These are phyloP conservation scores for Extremus antarcticus DNA, from an alignment of 495 filamentous ascomycete species.

Conservation along the genomic window DNA sequence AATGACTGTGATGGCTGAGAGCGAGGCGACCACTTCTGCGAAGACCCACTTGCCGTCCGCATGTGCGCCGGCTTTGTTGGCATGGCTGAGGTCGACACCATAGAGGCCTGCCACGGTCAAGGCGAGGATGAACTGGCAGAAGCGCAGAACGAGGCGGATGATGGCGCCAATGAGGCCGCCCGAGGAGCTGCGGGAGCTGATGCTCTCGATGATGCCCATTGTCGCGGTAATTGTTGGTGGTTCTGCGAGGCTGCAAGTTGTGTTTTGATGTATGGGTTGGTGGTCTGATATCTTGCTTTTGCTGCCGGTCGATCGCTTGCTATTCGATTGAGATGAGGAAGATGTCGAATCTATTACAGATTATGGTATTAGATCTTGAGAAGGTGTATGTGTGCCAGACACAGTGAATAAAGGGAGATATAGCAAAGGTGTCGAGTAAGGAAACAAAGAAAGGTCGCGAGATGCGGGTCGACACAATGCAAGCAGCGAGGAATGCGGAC, in stretches of 20 bases:
- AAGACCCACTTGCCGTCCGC: conserved; percentile 65
- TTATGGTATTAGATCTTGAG: not conserved
- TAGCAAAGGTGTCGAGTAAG: not conserved
- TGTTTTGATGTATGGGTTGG: not conserved
- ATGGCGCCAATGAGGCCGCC: conserved; percentile 16
- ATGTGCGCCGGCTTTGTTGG: conserved; percentile 35
- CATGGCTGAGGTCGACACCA: conserved; percentile 53
- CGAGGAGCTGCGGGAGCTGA: conserved; percentile 4
- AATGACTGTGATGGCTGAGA: conserved; percentile 50
- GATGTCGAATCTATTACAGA: not conserved
- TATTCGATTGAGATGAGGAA: not conserved
- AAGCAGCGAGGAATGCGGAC: not conserved
- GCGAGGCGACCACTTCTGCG: conserved; percentile 49
- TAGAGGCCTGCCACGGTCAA: conserved; percentile 71
- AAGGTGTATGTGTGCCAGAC: conserved; percentile 10
- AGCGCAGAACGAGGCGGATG: conserved; percentile 43
- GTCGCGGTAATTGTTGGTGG: not conserved
- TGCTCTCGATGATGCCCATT: conserved; percentile 11
- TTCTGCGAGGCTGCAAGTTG: not conserved
- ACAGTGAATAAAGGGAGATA: not conserved
- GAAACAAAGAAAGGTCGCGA: not conserved
- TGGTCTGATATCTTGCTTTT: not conserved
- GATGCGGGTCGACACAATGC: not conserved
- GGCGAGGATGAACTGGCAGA: conserved; percentile 63
- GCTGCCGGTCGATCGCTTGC: not conserved